A percentile compares a stretch with the other conserved stretches of the same genome.
These are phyloP conservation scores for Puccinia novopanici DNA, from an alignment of 1,284 basidiomycete genomes.

Conservation along the genomic window DNA sequence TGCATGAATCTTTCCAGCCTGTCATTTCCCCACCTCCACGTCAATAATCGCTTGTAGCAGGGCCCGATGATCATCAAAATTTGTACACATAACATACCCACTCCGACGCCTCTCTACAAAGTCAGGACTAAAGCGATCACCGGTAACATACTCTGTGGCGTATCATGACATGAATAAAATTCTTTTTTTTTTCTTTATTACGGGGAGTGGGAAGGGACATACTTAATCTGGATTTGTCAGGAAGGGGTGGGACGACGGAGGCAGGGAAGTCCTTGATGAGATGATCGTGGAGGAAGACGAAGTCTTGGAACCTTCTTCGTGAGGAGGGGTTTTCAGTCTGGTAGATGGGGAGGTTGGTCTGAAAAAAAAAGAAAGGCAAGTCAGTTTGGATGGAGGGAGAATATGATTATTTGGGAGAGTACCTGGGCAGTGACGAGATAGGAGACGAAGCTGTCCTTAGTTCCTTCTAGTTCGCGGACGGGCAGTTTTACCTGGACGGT, in stretches of 20 bases:
- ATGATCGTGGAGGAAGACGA: slow-evolving; percentile 87
- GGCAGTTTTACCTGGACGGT: slow-evolving; percentile 81
- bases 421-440: slow-evolving; percentile 90
- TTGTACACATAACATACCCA: slow-evolving; percentile 67
- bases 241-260: slow-evolving; percentile 90
- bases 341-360: slow-evolving; percentile 82
- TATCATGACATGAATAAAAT: background rate
- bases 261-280: slow-evolving; percentile 90
- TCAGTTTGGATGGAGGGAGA: background rate
- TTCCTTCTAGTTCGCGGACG: slow-evolving; percentile 90
- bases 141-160: slow-evolving; percentile 86
- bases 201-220: slow-evolving; percentile 57
- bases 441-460: slow-evolving; percentile 93
- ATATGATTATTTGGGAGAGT: slow-evolving; percentile 17
- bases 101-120: slow-evolving; percentile 88
- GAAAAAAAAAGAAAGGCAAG: slow-evolving; percentile 22
- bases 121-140: slow-evolving; percentile 92
- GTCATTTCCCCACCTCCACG: background rate
- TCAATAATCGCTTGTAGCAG: background rate
- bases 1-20: slow-evolving; percentile 92
- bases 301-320: slow-evolving; percentile 91
- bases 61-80: background rate
- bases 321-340: slow-evolving; percentile 71
- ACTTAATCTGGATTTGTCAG: slow-evolving; percentile 95
- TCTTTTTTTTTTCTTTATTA: background rate